Evolutionary conservation across 768 basidiomycete genomes (phyloP), one percentile per base, ranked within the genome.

Genomic region (Suillus sp.): DNA sequence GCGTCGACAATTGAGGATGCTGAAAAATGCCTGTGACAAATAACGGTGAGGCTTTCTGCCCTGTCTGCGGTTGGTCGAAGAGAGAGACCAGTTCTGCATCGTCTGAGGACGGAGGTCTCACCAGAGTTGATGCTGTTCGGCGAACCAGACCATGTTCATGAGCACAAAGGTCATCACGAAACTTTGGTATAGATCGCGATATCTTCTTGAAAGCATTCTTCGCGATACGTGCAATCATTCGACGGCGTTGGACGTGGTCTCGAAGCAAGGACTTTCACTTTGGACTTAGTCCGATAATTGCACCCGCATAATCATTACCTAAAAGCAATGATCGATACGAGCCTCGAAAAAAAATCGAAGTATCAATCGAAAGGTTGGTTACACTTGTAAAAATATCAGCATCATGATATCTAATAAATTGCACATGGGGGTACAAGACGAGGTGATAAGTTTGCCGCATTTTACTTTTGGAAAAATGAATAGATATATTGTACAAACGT

Each of bases 1-100:
- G 93, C 32, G 86, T 78, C 4, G 83, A 86, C 40, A 99, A 83
- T 20, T 84, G 80, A 0, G 86, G 82, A 67, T 97, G 92, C 18
- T 86, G 86, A 74, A 99, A 99, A 40, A 99, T 84, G 27, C 97
- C 97, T 2, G 91, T 90, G 2, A 83, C 75, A 7, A 82, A 77
- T 32, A 84, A 76, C 2, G 83, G 77, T 10, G 82, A 79, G 4
- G 76, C 68, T 47, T 75, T 74, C 68, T 60, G 61, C 62, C 68
- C 61, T 69, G 75, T 61, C 67, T 79, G 72, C 6, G 91, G 89
- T 40, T 82, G 81, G 78, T 94, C 92, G 74, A 93, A 93, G 63
- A 91, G 83, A 18, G 84, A 78, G 62, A 88, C 81, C 65, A 94
- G 81, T 58, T 86, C 81, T 59, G 78, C 78, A 76, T 93, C 91